Evolutionary conservation across 208 protist species (phyloP).

Genomic region (Wallacemonas sp.): DNA sequence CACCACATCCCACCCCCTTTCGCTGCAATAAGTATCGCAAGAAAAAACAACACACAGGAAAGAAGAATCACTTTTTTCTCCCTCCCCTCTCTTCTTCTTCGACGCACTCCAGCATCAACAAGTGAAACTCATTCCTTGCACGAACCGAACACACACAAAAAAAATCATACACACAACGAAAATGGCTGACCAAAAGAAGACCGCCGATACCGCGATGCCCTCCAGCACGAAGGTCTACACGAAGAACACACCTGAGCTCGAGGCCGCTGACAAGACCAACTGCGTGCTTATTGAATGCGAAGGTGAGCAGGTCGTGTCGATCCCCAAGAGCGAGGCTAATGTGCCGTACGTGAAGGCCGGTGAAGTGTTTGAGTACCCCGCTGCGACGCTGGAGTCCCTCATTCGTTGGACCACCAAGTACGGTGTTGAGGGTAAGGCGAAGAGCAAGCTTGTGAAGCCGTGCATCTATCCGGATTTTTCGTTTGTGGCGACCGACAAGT

Average conservation of each 20-base stretch:
- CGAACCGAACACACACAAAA: not conserved
- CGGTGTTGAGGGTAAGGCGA: conserved; percentile 47
- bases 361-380: conserved; percentile 58
- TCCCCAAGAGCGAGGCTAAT: conserved; percentile 38
- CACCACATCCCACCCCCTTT: too few species aligned
- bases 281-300: conserved; percentile 52
- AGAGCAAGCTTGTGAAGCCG: conserved; percentile 49
- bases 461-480: conserved; percentile 76
- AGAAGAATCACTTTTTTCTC: too few species aligned
- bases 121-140: too few species aligned
- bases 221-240: conserved; percentile 6
- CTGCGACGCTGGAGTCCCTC: conserved; percentile 58
- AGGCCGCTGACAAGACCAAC: conserved; percentile 14
- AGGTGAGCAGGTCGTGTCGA: conserved; percentile 56
- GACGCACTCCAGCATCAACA: too few species aligned
- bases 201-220: not conserved
- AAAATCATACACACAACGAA: conserved; percentile 5
- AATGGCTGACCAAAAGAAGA: conserved; percentile 11
- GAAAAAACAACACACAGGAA: too few species aligned
- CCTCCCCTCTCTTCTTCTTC: not conserved
- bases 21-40: too few species aligned
- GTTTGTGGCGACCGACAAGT: conserved; percentile 59
- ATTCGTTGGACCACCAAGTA: conserved; percentile 62
- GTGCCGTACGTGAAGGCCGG: conserved; percentile 51
- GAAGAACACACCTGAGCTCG: conserved; percentile 4